Conservation (phyloP, 352 stramenopile species). For the Globisporangium parvum region DNA sequence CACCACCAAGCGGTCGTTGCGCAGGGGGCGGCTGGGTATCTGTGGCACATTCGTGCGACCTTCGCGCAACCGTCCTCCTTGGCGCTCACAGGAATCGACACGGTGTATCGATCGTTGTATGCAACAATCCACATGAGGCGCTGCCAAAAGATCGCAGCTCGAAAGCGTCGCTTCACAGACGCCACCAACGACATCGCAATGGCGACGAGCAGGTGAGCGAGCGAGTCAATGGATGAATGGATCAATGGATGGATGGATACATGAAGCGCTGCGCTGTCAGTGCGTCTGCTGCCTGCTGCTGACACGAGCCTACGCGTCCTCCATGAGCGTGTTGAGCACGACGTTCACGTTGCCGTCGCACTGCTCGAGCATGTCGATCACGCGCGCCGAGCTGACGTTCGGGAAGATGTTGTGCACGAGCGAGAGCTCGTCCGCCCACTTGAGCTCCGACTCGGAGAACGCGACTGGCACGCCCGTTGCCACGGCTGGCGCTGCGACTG, state of each 20-base stretch:
- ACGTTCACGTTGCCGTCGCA: slow-evolving; percentile 64
- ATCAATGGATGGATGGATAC: background rate
- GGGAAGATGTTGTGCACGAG: slow-evolving; percentile 62
- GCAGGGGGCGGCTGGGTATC: too few relatives aligned
- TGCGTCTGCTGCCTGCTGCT: background rate
- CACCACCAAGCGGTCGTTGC: too few relatives aligned
- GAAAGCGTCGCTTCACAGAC: too few relatives aligned
- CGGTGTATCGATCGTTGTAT: too few relatives aligned
- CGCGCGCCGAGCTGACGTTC: slow-evolving; percentile 31
- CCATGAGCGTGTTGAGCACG: slow-evolving; percentile 72
- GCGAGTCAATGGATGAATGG: too few relatives aligned
- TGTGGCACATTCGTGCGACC: too few relatives aligned
- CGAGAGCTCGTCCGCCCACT: slow-evolving; percentile 64
- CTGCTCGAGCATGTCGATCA: slow-evolving; percentile 59
- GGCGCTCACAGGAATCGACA: too few relatives aligned
- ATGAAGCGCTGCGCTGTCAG: background rate
- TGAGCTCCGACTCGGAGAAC: slow-evolving; percentile 58
- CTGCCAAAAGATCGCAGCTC: too few relatives aligned
- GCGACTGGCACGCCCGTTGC: slow-evolving; percentile 17
- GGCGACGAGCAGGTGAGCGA: too few relatives aligned
- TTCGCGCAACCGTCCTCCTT: too few relatives aligned
- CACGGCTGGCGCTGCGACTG: slow-evolving; percentile 5
- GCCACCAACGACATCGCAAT: too few relatives aligned
- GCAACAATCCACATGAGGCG: too few relatives aligned
- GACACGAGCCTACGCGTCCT: slow-evolving; percentile 20